Base-by-base conservation (phyloP, 441 rosid genomes). In the Gossypium davidsonii region DNA sequence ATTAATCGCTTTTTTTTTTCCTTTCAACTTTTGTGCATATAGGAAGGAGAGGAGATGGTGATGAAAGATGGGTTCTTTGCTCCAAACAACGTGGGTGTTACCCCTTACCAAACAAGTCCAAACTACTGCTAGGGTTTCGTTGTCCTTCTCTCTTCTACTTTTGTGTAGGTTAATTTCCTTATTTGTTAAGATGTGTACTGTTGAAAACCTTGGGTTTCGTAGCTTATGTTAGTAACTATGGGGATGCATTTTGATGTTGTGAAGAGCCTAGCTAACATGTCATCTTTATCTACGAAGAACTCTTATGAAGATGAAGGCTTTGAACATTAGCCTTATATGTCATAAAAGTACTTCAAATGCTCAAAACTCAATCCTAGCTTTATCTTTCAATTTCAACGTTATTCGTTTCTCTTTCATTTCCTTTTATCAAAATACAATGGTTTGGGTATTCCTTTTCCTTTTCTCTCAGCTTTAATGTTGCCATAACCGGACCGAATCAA, bases 61-160 rank as follows among this genome's bases (percentile, higher is more conserved):
- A 87, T 86, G 86, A 92, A 91, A 81, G 99, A 91, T 70, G 98
- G 96, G 74, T 85, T 85, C 79, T 88, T 86, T 71, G 84, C 83
- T 81, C 80, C 93, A 6, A 78, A 91, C 11, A 88, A 89, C 61
- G 83, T 87, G 66, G 96, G 93, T 70, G 86, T 90, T 79, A 44
- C 85, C 37, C 97, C 97, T 62, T 89, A 82, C 79, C 89, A 75
- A 25, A 55, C 72, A 37, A 59, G 61, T 44, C 55, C 21, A 37
- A 51, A 34, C 60, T 55, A 10, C 8, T 82, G 28, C 77, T 72
- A 52, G 75, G 73, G 74, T 78, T 74, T 60, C 59, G 52, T 23
- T 67, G n/a, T 66, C 6, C n/a, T 34, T 48, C 52, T 48, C 52
- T 53, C 56, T 64, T 59, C 73, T 73, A 11, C 62, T 57, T 23